A percentile compares a stretch with the other conserved stretches of the same genome.
These are phyloP conservation scores for Vitis hybrid DNA, from an alignment of 177 flowering plant genomes.

Conservation along the genomic window DNA sequence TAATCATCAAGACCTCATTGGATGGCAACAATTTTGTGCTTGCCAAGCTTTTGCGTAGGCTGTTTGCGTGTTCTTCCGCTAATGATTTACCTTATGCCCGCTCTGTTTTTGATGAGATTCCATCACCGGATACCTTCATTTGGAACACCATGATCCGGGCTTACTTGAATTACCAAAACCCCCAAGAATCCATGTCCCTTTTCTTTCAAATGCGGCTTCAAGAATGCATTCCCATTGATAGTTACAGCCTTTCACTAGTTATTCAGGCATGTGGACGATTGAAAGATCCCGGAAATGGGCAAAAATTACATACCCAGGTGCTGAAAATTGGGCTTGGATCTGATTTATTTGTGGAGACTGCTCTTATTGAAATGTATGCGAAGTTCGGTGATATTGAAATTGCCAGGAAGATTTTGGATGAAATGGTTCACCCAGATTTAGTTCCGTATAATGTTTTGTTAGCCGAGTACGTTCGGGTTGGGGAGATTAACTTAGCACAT, in stretches of 20 bases:
- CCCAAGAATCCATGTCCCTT: conserved; percentile 24
- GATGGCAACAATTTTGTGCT: conserved; percentile 25
- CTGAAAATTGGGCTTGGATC: conserved; percentile 32
- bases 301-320: conserved; percentile 27
- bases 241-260: conserved; percentile 35
- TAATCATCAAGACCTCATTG: conserved; percentile 34
- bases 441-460: conserved; percentile 42
- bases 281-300: conserved; percentile 8
- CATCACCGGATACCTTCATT: conserved; percentile 29
- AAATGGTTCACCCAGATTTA: conserved; percentile 32
- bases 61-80: conserved; percentile 15
- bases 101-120: conserved; percentile 26
- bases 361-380: conserved; percentile 42
- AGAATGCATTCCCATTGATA: conserved; percentile 18
- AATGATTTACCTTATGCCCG: conserved; percentile 25
- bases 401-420: conserved; percentile 29
- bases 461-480: conserved; percentile 33
- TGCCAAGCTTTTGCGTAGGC: conserved; percentile 23
- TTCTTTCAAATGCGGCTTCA: conserved; percentile 25
- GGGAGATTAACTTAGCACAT: conserved; percentile 31
- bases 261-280: conserved; percentile 38
- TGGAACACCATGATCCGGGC: conserved; percentile 43
- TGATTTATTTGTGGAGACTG: conserved; percentile 45
- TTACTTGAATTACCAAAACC: conserved; percentile 26
- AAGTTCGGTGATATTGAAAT: conserved; percentile 24